Evolutionary conservation across 192 early-diverging fungal species (phyloP), one percentile per base, ranked within the genome.

Genomic region (Rhizophagus sp.): DNA sequence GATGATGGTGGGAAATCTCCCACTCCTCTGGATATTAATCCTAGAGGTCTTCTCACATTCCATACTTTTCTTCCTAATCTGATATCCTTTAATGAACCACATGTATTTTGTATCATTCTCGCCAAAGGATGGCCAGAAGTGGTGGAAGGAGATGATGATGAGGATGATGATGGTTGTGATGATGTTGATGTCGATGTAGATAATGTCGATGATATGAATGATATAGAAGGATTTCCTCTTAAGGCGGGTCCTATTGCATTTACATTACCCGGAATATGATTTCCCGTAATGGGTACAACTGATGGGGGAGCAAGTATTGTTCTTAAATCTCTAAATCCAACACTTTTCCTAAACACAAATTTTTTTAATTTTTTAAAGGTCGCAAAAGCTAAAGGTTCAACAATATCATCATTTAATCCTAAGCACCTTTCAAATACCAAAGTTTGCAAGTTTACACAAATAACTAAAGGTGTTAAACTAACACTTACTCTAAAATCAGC

Each of bases 341-440:
- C n/a, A 57, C 73, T 62, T 57, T 75, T 75, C 27, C 47, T 75
- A 10, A 75, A 75, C 33, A 75, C 73, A 34, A 75, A 57, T 75
- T 75, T 75, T 25, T 75, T 75, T n/a, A 75, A 34, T 30, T 24
- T 44, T 52, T 6, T n/a, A 75, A 75, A 75, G 7, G 73, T 22
- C 13, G 73, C 49, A 34, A 5, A 52, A 30, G 73, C n/a, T 24
- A 75, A 75, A 50, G 73, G 73, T 61, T 50, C 47, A 52, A 75
- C 17, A 15, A 57, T 75, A 57, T 61, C 47, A 62, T 75, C 50
- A 6, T 30, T 41, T 36, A 75, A 75, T 10, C 52, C 52, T 10
- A 61, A 34, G 9, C 73, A 75, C 17, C 33, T 27, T 6, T 75
- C 73, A 33, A 75, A 61, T 27, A 75, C 49, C 7, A 75, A 62